Base-by-base conservation (phyloP, 176 grass and related monocot genomes). In the Stipa capillata region DNA sequence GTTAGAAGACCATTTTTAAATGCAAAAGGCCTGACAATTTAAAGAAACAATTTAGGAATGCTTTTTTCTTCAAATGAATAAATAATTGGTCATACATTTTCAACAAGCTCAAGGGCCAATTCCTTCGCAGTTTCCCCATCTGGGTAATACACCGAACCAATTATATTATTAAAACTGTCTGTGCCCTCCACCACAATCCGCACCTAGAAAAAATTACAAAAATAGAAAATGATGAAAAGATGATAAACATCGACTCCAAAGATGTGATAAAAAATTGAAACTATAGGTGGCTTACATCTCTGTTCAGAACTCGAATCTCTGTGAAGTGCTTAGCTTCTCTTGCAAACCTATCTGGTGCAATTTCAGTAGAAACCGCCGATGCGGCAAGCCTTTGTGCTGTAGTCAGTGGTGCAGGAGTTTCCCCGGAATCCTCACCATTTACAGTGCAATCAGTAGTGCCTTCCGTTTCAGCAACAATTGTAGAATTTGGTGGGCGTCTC, bases 151-250 rank as follows among this genome's bases (percentile, higher is more conserved):
- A 99, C 90, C 6, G 96, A 99, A 70, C 92, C 96, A 79, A 99
- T 93, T 83, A 99, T 90, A 73, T 95, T 99, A 59, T 79, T 87
- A 53, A 87, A 94, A 65, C 85, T 95, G 79, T 99, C 96, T 61
- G 93, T 94, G 24, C 96, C 96, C 82, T 99, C 96, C 54, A 99
- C 88, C 73, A 99, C 96, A 86, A 99, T 91, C 27, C 96, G 78
- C 37, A 99, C 96, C 96, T 99, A 59, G 39, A 72, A 17, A 32
- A 79, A 42, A 63, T 67, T 20, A 34, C n/a, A 72, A 6, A 61
- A 64, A 61, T 31, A 69, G 54, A 37, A 73, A 70, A 31, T 81
- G 52, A 82, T 74, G 49, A 58, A 69, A 56, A 70, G 24, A 28
- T 70, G 27, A 32, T 32, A 74, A 81, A 14, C 33, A 32, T 86